Evolutionary conservation across 2,329 filamentous ascomycete species (phyloP).

Genomic region (Verruconis gallopava): DNA sequence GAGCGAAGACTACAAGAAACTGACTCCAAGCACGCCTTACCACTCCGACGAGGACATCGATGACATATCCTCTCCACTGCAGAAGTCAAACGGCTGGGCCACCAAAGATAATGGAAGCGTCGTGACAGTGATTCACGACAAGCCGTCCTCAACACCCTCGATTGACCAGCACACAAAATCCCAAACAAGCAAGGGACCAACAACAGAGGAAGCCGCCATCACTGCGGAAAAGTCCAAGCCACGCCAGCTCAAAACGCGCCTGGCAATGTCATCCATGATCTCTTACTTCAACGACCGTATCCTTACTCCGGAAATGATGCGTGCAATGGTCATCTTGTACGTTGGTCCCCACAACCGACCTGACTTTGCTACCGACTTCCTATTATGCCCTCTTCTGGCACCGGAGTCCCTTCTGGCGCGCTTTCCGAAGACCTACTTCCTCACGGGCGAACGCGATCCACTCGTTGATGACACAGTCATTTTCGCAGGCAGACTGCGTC

Average conservation of each 20-base stretch:
- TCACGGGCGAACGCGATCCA: slow-evolving; percentile 90
- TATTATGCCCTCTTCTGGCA: slow-evolving; percentile 79
- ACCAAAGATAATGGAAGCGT: slow-evolving; percentile 4
- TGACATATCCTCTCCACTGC: slow-evolving; percentile 3
- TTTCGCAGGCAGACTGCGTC: slow-evolving; percentile 76
- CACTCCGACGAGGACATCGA: slow-evolving; percentile 57
- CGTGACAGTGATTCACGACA: slow-evolving; percentile 21
- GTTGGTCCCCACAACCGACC: slow-evolving; percentile 87
- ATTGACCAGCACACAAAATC: background rate
- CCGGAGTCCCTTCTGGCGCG: slow-evolving; percentile 68
- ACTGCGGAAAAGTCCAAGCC: slow-evolving; percentile 29
- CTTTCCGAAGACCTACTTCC: slow-evolving; percentile 91
- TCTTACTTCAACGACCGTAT: slow-evolving; percentile 96
- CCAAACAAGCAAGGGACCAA: background rate
- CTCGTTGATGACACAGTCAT: slow-evolving; percentile 95
- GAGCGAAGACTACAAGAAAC: slow-evolving; percentile 72
- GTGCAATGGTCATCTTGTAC: slow-evolving; percentile 96
- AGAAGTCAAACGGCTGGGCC: background rate
- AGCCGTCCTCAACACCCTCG: background rate
- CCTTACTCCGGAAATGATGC: slow-evolving; percentile 94
- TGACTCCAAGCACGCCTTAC: slow-evolving; percentile 69
- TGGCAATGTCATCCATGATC: slow-evolving; percentile 93
- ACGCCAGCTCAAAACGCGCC: slow-evolving; percentile 56
- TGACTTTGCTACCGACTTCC: slow-evolving; percentile 82
- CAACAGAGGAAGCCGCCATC: slow-evolving; percentile 7